phyloP scores from a whole-genome alignment of 2,329 filamentous ascomycete genomes.

The Diaporthe longicolla region DNA sequence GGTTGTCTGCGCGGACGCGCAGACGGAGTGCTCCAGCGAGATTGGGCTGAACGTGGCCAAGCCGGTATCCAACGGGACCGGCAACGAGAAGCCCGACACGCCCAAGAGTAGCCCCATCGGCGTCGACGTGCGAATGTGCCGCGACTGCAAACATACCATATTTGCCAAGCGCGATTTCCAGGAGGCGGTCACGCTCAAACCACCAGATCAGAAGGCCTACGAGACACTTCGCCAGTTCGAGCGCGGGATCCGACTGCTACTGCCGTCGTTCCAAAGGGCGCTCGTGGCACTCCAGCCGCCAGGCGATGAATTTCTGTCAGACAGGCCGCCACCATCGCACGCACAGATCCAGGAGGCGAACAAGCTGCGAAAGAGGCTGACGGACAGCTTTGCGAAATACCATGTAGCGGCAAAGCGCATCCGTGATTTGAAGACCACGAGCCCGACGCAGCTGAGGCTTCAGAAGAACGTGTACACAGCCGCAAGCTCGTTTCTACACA shows the following conservation, averaged over 20 bases:
- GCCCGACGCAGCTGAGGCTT: constrained; percentile 78
- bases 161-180: constrained; percentile 82
- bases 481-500: constrained; percentile 85
- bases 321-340: constrained; percentile 63
- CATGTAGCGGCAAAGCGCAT: constrained; percentile 85
- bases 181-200: constrained; percentile 75
- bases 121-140: constrained; percentile 91
- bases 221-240: constrained; percentile 90
- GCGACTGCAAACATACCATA: constrained; percentile 79
- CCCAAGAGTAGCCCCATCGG: constrained; percentile 66
- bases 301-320: constrained; percentile 52
- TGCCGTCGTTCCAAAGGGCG: constrained; percentile 87
- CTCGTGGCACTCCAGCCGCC: constrained; percentile 77
- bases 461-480: constrained; percentile 88
- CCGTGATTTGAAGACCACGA: constrained; percentile 81
- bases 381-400: constrained; percentile 91
- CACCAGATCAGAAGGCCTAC: constrained; percentile 84
- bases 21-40: constrained; percentile 87
- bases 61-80: constrained; percentile 43
- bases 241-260: constrained; percentile 83
- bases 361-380: constrained; percentile 89
- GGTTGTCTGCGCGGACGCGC: constrained; percentile 90
- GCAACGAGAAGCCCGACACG: constrained; percentile 59
- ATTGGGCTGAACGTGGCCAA: constrained; percentile 80
- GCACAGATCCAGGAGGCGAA: constrained; percentile 86